Conservation (phyloP, 2,329 filamentous ascomycete genomes). For the Sporothrix phasma region DNA sequence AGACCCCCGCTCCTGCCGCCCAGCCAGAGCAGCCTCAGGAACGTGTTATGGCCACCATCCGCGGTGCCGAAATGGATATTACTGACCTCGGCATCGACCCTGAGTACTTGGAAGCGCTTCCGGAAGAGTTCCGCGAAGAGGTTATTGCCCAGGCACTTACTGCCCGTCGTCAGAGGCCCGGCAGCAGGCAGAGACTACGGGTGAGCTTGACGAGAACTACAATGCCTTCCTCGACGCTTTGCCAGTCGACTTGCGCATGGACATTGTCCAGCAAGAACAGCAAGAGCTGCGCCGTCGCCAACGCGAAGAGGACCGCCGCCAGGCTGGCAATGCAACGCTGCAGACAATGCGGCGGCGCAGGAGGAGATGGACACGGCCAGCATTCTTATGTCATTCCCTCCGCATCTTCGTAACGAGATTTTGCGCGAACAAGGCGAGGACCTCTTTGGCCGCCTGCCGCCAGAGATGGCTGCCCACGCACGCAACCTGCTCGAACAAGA, state of each 20-base stretch:
- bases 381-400: constrained; percentile 83
- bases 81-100: constrained; percentile 90
- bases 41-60: constrained; percentile 71
- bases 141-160: constrained; percentile 87
- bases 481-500: constrained; percentile 51
- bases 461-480: constrained; percentile 77
- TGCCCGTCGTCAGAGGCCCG: constrained; percentile 67
- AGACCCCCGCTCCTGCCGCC: background rate
- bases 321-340: constrained; percentile 35
- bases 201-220: constrained; percentile 68
- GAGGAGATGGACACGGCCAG: constrained; percentile 84
- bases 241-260: constrained; percentile 78
- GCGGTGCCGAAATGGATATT: constrained; percentile 82
- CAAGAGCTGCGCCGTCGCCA: constrained; percentile 81
- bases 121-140: constrained; percentile 91
- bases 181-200: constrained; percentile 51
- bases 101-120: constrained; percentile 92
- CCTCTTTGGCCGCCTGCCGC: constrained; percentile 71
- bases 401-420: constrained; percentile 73
- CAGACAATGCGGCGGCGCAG: constrained; percentile 38
- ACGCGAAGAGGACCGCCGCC: constrained; percentile 68
- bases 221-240: constrained; percentile 90
- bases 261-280: constrained; percentile 84
- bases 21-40: constrained; percentile 18
- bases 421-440: constrained; percentile 88